Base-by-base conservation (phyloP, 805 yeast genomes). In the Yarrowia hollandica region DNA sequence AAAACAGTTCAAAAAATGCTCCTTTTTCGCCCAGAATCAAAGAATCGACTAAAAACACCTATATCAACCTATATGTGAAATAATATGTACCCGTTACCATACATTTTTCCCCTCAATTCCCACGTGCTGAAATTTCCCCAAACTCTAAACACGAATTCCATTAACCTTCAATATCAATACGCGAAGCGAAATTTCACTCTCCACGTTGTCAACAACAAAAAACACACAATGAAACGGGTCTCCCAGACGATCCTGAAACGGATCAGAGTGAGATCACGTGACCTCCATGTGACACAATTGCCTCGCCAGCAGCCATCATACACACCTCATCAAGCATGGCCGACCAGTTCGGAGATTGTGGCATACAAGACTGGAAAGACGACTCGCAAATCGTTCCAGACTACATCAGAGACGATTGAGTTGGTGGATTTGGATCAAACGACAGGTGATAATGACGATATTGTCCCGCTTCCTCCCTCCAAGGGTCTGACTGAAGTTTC, bases 271-370 rank as follows among this genome's bases (percentile, higher is more conserved):
- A 4, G 14, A 6, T 19, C 37, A 44, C 54, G 54, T 19, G 35
- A 21, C 11, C 3, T 44, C 0, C 54, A 44, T 37, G 54, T 44
- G 37, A 19, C 37, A 5, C 18, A 10, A 5, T 5, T 3, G 12
- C 19, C 8, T 7, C 21, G 9, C 2, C 54, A 44, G 21, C 37
- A 44, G 9, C n/a, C n/a, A n/a, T 5, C 28, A 1, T 30, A 48
- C 22, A 15, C 30, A 4, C 39, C 55, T 10, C 39, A 22, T 1
- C 30, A 22, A 22, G 39, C n/a, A 5, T 48, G 55, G 55, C 55
- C 55, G n/a, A 48, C 55, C 12, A 22, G 31, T 18, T 18, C 28
- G 6, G 55, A 48, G 55, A 48, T 48, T 10, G 25, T 22, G 4
- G 55, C 55, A 4, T 33, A 14, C 30, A 48, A 48, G 34, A 15